Base-by-base conservation (phyloP, 73 alveolate species). In the Paramecium pentaurelia region DNA sequence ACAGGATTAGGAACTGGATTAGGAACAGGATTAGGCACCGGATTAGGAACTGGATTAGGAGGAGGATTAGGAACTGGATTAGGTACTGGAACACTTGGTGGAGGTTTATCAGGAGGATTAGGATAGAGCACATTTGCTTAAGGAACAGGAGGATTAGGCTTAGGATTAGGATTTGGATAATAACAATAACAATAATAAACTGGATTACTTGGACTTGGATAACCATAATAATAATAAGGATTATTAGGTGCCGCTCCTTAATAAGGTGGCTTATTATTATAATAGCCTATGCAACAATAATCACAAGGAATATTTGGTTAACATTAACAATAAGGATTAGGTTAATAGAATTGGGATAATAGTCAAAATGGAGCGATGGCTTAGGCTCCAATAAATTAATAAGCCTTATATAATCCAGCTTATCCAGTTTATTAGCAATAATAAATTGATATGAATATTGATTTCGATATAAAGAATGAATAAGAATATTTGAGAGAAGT, bases 1-100 rank as follows among this genome's bases (percentile, higher is more conserved):
- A 20, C 42, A 16, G 88, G 91, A 3, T 64, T 80, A 22, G 91
- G 91, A 20, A 27, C 38, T 28, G 91, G 91, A 12, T 64, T 80
- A n/a, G 91, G 91, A 45, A 20, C n/a, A 9, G 75, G 75, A 9
- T 49, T 80, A 47, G 71, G 75, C 0, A 42, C 54, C 1, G 91
- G 91, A 44, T 80, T 80, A 20, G 77, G 77, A 34, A 18, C 34
- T 1, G 60, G 88, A 54, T 16, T 49, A 14, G 60, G 60, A 0
- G 0, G 27, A 14, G 60, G 60, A 49, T 49, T 49, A 14, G 60
- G 60, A 2, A 4, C 25, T 12, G 60, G 60, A 14, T 54, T 54
- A 12, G 88, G 88, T 6, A 14, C 60, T 4, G 75, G 91, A 40
- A 8, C 49, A 38, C 28, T 30, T 1, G 91, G 91, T 3, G 28